Base-by-base conservation (phyloP, 352 stramenopile genomes). In the Phytophthora sojae region DNA sequence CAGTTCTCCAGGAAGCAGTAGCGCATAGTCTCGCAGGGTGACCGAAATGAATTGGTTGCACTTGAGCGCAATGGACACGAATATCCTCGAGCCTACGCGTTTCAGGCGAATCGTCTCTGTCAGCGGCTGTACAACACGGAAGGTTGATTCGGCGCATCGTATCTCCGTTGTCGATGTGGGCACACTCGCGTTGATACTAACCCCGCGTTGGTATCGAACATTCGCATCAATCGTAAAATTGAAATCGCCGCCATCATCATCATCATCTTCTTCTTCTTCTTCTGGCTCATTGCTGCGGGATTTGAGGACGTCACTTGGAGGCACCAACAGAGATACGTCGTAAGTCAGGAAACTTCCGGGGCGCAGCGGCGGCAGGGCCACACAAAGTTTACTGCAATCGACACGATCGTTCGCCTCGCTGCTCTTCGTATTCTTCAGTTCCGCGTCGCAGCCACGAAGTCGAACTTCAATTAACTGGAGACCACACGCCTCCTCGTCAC, bases 1-100 rank as follows among this genome's bases (percentile, higher is more conserved):
- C 15, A 4, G 11, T 32, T 47, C 8, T 57, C 12, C 25, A 8
- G 59, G 45, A 17, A 63, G 73, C 21, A 51, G 30, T 42, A 87
- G 32, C 19, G 61, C 49, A 35, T 87, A 90, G 42, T 84, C 76
- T 42, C 35, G 67, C 14, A 90, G 26, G 6, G 61, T 11, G 29
- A 90, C 23, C 3, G 70, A 44, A 6, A 71, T 47, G 7, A 75
- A 62, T 3, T 47, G 39, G 58, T 86, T 86, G 58, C 80, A 90
- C 3, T 67, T 77, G 9, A 90, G 76, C 12, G 73, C 61, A 29
- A 88, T 56, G 0, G 78, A 79, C 0, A 45, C 55, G 35, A 85
- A 73, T 37, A 84, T 53, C 47, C 60, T 66, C 6, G 57, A 49
- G 8, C 57, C 76, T 3, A 86, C 71, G 17, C 77, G 80, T 35